Conservation (phyloP, 345 rosid genomes). For the Alliaria petiolata region DNA sequence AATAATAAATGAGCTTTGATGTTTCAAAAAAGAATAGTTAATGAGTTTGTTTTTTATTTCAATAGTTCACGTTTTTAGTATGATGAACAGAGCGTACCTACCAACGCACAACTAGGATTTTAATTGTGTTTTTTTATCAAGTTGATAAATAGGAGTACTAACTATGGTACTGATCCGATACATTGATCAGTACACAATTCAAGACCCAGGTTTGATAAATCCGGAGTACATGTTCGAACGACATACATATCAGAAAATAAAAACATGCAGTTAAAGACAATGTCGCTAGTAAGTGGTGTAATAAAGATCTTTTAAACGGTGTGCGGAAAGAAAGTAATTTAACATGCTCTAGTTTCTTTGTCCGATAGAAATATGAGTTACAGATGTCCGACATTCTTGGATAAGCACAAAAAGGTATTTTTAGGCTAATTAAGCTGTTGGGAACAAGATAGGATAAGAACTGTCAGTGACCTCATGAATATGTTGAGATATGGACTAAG, state of each 20-base stretch:
- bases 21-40: background rate
- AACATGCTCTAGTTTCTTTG: background rate
- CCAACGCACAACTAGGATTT: background rate
- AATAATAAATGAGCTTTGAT: background rate
- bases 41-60: background rate
- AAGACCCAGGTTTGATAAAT: background rate
- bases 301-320: background rate
- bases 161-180: background rate
- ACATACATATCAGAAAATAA: background rate
- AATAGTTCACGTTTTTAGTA: constrained; percentile 23
- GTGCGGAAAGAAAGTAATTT: background rate
- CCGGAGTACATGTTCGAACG: background rate
- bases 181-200: background rate
- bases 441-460: background rate
- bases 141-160: background rate
- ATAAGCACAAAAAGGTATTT: no score
- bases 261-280: background rate
- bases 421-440: background rate
- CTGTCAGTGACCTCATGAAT: background rate
- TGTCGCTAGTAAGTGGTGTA: background rate
- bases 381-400: background rate
- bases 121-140: background rate
- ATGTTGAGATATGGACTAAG: background rate
- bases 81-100: constrained; percentile 19
- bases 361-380: background rate